phyloP scores from a whole-genome alignment of 2,329 filamentous ascomycete genomes.

The Alternaria metachromatica region DNA sequence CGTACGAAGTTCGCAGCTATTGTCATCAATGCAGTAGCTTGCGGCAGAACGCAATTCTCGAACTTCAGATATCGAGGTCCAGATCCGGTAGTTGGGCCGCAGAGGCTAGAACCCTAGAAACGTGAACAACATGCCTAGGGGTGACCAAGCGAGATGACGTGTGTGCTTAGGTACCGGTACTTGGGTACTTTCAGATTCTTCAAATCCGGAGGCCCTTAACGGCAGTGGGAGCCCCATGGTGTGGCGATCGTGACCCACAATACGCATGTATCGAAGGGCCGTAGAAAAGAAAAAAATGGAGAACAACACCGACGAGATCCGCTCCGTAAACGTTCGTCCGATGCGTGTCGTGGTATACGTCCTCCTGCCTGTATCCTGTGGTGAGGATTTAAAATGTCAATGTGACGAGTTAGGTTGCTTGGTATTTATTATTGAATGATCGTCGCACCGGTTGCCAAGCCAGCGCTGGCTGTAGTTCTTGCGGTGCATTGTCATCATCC shows the following conservation, averaged over 20 bases:
- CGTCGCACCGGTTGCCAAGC: neutral
- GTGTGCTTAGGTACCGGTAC: neutral
- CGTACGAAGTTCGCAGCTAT: neutral
- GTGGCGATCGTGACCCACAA: slow-evolving; percentile 5
- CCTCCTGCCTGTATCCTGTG: neutral
- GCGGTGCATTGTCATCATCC: slow-evolving; percentile 2
- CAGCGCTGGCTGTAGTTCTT: neutral
- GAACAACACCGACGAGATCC: neutral
- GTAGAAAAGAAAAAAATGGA: slow-evolving; percentile 4
- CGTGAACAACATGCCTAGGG: neutral
- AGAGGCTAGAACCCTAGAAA: neutral
- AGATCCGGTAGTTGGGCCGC: neutral
- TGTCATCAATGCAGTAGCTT: neutral
- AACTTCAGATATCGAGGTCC: neutral
- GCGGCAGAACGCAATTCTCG: neutral
- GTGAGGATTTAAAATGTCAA: neutral
- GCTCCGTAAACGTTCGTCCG: neutral
- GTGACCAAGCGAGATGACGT: neutral
- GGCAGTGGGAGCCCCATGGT: neutral
- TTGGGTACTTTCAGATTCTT: neutral
- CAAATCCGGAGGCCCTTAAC: neutral
- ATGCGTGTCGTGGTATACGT: neutral
- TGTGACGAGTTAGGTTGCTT: neutral
- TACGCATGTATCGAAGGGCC: slow-evolving; percentile 6
- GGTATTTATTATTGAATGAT: neutral